Evolutionary conservation across 1,139 yeast genomes (phyloP), one percentile per base, ranked within the genome.

Genomic region (Debaryomyces subglobosus): DNA sequence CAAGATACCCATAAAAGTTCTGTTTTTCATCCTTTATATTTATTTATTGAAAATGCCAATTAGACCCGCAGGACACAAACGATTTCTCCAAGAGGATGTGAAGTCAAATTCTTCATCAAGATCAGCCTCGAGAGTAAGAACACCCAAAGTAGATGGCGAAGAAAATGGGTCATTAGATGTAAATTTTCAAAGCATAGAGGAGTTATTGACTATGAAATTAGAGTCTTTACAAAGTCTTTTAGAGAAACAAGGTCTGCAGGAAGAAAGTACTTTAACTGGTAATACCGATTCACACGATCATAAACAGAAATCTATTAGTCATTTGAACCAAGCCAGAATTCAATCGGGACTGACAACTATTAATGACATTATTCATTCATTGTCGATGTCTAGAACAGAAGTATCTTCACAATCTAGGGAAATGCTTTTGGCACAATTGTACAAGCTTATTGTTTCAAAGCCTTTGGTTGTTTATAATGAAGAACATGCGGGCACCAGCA

Each of bases 401-500:
- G 78, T 81, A 3, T 75, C 81, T 15, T 67, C 80, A 1, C 67
- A 62, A 43, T 77, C 82, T n/a, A 62, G 84, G 49, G 84, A 80
- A 55, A 59, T 78, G 50, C 66, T 81, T 29, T 64, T 79, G 54
- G 81, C 81, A 7, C 84, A 81, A 59, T 64, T 81, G 43, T 79
- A 74, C 57, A 76, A 76, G 51, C 62, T 79, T 57, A 67, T 77
- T 38, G 77, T 76, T 4, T 69, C 72, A 16, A 74, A 73, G 50
- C 78, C 82, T 1, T 60, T 77, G 43, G 48, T 65, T 6, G 67
- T 71, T 3, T 66, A 64, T 50, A 74, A 76, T 49, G 79, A 74
- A 41, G 71, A 71, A 44, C 62, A 65, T 40, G 52, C 60, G 2
- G 77, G 72, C 2, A 63, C 72, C 1, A 51, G 54, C 3, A 62